Conservation (phyloP, 2,329 filamentous ascomycete genomes). For the Aspergillus melleus region DNA sequence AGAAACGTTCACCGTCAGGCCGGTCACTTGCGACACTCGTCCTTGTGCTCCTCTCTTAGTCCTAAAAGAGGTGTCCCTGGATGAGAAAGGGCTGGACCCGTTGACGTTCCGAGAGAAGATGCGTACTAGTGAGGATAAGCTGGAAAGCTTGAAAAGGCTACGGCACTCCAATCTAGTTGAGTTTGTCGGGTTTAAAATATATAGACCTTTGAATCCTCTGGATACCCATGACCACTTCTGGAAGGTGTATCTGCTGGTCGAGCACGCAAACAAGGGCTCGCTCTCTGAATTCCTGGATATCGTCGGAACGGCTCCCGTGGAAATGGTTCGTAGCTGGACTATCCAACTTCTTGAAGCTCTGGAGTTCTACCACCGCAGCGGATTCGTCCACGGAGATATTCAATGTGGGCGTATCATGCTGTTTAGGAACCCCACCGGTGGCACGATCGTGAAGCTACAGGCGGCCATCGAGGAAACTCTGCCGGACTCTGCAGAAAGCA, state of each 20-base stretch:
- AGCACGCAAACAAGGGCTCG: constrained; percentile 78
- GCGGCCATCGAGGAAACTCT: constrained; percentile 51
- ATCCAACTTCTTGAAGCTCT: constrained; percentile 86
- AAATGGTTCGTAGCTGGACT: constrained; percentile 84
- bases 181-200: constrained; percentile 80
- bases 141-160: constrained; percentile 73
- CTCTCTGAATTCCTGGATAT: constrained; percentile 79
- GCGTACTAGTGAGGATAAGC: constrained; percentile 70
- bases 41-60: constrained; percentile 64
- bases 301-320: constrained; percentile 70
- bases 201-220: constrained; percentile 47
- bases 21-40: constrained; percentile 58
- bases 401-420: constrained; percentile 79
- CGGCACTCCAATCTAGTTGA: constrained; percentile 76
- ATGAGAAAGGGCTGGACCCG: constrained; percentile 57
- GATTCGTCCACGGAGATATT: constrained; percentile 79
- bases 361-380: constrained; percentile 81
- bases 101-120: constrained; percentile 73
- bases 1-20: constrained; percentile 66
- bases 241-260: constrained; percentile 73
- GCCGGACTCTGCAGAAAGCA: constrained; percentile 48
- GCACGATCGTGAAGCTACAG: constrained; percentile 61
- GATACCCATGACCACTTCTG: constrained; percentile 53
- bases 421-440: constrained; percentile 67
- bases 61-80: constrained; percentile 69